Base-by-base conservation (phyloP, 768 basidiomycete species). In the Psilocybe cyanescens region DNA sequence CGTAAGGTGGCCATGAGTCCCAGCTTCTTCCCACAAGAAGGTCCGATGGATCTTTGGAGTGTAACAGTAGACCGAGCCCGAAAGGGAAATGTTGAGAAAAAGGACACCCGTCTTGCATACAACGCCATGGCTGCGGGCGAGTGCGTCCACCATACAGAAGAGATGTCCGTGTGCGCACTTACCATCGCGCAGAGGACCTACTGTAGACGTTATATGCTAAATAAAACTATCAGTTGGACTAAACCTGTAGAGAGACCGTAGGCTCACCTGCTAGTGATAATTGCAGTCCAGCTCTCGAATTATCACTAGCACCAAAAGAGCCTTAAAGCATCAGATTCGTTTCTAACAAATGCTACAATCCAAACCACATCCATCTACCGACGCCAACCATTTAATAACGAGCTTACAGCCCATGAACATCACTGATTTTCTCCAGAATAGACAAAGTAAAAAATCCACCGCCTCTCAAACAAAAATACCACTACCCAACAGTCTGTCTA, bases 1-100 rank as follows among this genome's bases (percentile, higher is more conserved):
- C 52, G 57, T 62, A 62, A 54, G 51, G 57, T 53, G 61, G 61
- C 56, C 61, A 58, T 62, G 61, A 62, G 61, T 45, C 17, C 30
- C 56, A 45, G 30, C 31, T 57, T 41, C n/a, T 28, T 58, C 51
- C 52, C 51, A 58, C 30, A 50, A 33, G 29, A 57, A 30, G 55
- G 61, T 57, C 50, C 52, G 57, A 62, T 62, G 37, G 57, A 54
- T 62, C 45, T 56, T 50, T 51, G 55, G 46, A 37, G 44, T 24
- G 39, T 31, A 46, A 24, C 50, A 45, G 17, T 55, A 53, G 51
- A 47, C 16, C 45, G 39, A 45, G 33, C 56, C 33, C 30, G 46
- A 55, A 35, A 19, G 52, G 52, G 52, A n/a, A 55, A 46, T 45
- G 24, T 54, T 52, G 52, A 28, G 29, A 54, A 9, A 37, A 9